Percentiles rank a stretch among this genome's conserved stretches.
Evolutionary conservation across 2,329 filamentous ascomycete genomes (phyloP).

Genomic region (Gnomoniopsis smithogilvyi): DNA sequence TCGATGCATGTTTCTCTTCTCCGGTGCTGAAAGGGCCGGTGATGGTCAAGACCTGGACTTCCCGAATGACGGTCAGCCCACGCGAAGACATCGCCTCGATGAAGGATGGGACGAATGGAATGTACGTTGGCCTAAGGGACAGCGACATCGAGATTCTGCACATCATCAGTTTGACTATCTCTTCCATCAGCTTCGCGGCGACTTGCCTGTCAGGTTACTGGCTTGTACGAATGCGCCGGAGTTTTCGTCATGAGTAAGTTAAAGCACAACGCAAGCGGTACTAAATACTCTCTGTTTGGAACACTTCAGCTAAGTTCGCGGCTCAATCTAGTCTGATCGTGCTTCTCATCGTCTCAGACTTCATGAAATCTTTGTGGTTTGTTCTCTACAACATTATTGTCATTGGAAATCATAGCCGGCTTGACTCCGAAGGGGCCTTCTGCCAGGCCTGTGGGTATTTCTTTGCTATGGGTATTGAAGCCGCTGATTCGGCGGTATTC

Average conservation of each 20-base stretch:
- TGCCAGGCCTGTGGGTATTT: constrained; percentile 70
- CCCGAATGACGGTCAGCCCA: neutral
- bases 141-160: constrained; percentile 23
- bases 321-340: constrained; percentile 60
- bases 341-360: constrained; percentile 68
- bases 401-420: constrained; percentile 44
- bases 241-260: constrained; percentile 69
- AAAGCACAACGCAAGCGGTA: no score
- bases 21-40: neutral
- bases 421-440: constrained; percentile 50
- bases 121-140: neutral
- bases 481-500: constrained; percentile 68
- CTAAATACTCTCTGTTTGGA: no score
- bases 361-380: constrained; percentile 67
- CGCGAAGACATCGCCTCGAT: neutral
- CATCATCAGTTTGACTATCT: constrained; percentile 39
- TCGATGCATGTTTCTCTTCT: neutral
- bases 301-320: constrained; percentile 20
- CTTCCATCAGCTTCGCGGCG: constrained; percentile 53
- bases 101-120: neutral
- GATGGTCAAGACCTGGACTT: neutral
- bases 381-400: constrained; percentile 61
- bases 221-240: constrained; percentile 71
- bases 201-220: constrained; percentile 62
- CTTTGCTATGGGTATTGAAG: constrained; percentile 63